Percentiles rank a stretch among this genome's conserved stretches.
phyloP scores from a whole-genome alignment of 805 yeast species.

The Schizosaccharomyces octosporus region DNA sequence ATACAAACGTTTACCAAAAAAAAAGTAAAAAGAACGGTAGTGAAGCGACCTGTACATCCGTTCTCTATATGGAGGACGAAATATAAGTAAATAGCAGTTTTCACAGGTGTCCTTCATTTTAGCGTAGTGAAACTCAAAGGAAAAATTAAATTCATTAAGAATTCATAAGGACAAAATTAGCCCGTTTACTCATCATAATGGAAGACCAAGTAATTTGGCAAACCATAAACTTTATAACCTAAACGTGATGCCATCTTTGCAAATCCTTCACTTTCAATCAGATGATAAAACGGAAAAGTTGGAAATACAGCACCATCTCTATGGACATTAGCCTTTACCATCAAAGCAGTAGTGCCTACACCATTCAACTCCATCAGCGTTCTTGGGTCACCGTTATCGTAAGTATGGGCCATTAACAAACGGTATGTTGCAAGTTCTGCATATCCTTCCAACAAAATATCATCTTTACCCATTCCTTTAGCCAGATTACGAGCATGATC shows the following conservation, averaged over 20 bases:
- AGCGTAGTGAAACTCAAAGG: neutral
- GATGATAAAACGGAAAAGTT: constrained; percentile 85
- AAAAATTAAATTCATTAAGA: neutral
- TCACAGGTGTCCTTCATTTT: no score
- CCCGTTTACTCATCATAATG: neutral
- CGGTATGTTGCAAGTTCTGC: constrained; percentile 81
- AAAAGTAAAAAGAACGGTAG: no score
- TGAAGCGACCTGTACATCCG: no score
- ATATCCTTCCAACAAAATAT: constrained; percentile 86
- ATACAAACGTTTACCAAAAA: no score
- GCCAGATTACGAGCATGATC: constrained; percentile 65
- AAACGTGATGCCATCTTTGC: constrained; percentile 87
- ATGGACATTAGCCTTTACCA: constrained; percentile 93
- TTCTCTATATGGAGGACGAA: no score
- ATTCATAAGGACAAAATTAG: neutral
- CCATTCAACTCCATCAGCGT: constrained; percentile 78
- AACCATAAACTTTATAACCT: constrained; percentile 73
- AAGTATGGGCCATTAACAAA: constrained; percentile 77
- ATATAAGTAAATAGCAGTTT: no score
- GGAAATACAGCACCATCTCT: constrained; percentile 99
- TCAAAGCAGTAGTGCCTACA: constrained; percentile 90
- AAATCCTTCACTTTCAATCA: constrained; percentile 94
- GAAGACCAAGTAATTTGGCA: constrained; percentile 45
- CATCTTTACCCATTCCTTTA: constrained; percentile 50
- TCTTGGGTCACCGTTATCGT: constrained; percentile 28